Evolutionary conservation across 257 asterid genomes (phyloP).

Genomic region (Mentha longifolia): DNA sequence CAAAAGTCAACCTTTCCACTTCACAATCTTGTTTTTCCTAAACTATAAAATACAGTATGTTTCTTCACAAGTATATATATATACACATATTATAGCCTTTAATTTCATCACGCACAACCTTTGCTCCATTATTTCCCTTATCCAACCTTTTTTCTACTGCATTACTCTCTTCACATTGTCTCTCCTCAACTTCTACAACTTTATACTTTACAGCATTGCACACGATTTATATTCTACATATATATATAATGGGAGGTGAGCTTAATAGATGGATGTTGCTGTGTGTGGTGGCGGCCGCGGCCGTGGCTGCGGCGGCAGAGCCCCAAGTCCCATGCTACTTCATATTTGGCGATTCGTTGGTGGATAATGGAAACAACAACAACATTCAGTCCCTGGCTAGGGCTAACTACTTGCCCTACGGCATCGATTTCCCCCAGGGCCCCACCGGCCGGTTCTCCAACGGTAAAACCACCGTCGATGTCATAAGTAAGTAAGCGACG

Average conservation of each 20-base stretch:
- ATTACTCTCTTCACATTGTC: constrained; percentile 18
- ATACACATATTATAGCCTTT: constrained; percentile 9
- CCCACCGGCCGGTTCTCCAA: constrained; percentile 77
- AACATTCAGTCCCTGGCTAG: constrained; percentile 62
- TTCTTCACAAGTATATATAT: constrained; percentile 6
- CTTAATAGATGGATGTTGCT: constrained; percentile 35
- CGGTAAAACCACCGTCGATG: constrained; percentile 73
- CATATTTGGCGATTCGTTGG: constrained; percentile 74
- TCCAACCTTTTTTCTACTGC: constrained; percentile 15
- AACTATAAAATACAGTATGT: not conserved
- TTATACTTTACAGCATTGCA: not conserved
- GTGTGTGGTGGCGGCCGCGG: constrained; percentile 27
- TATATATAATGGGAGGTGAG: constrained; percentile 38
- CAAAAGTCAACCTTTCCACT: constrained; percentile 23
- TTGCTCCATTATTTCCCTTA: constrained; percentile 27
- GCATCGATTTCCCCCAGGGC: constrained; percentile 59
- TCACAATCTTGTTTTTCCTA: constrained; percentile 13
- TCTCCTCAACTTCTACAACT: not conserved
- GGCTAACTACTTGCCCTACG: constrained; percentile 80
- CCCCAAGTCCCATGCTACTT: constrained; percentile 79
- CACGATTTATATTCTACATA: not conserved
- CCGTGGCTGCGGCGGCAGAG: constrained; percentile 42
- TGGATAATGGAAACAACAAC: constrained; percentile 76
- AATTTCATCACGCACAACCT: constrained; percentile 37
- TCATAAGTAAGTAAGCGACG: constrained; percentile 56